phyloP scores from a whole-genome alignment of 257 asterid species.

The Verbascum thapsus region DNA sequence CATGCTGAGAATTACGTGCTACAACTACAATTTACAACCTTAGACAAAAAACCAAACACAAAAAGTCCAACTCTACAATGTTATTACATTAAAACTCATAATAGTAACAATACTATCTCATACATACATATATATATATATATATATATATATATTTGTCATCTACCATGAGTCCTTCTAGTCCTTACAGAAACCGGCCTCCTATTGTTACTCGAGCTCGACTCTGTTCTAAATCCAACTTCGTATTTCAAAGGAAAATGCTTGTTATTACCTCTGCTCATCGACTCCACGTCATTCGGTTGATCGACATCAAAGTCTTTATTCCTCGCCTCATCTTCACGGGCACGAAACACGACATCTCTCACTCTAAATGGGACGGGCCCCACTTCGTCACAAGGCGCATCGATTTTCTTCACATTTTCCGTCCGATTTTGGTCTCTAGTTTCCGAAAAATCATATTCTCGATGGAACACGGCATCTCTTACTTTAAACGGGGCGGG shows the following conservation, averaged over 20 bases:
- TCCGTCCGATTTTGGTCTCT: too few species aligned
- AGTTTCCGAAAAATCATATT: too few species aligned
- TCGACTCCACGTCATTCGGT: conserved; percentile 31
- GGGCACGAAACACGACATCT: conserved; percentile 41
- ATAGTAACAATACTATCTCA: not conserved
- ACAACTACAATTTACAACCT: too few species aligned
- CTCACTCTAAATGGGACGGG: too few species aligned
- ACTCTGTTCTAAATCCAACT: conserved; percentile 21
- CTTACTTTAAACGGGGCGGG: too few species aligned
- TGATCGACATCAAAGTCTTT: not conserved
- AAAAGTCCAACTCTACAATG: not conserved
- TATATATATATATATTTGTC: conserved; percentile 28
- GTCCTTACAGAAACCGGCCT: conserved; percentile 57
- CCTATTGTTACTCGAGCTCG: conserved; percentile 35
- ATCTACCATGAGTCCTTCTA: conserved; percentile 33
- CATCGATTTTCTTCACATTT: too few species aligned
- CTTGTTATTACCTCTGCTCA: conserved; percentile 17
- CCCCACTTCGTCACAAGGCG: too few species aligned
- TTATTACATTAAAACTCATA: conserved; percentile 15
- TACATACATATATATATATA: too few species aligned
- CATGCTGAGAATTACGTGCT: too few species aligned
- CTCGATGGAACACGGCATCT: too few species aligned
- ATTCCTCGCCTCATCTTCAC: conserved; percentile 30
- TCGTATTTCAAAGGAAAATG: conserved; percentile 23
- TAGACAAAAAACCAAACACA: not conserved